Evolutionary conservation across 148 eudicot genomes (phyloP).

Genomic region (Camellia japonica): DNA sequence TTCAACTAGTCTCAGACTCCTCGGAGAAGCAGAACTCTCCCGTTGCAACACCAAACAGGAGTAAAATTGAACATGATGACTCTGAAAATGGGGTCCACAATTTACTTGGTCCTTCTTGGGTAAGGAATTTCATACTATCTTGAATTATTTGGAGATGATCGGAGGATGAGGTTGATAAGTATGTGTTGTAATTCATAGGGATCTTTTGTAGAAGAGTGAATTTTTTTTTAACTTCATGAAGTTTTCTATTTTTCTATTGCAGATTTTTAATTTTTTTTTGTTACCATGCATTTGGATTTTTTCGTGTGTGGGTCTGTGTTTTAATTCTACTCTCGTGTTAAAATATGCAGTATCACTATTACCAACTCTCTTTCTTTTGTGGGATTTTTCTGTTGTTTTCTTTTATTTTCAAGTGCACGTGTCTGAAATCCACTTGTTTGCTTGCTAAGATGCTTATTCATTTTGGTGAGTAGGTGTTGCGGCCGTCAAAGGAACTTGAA

Average conservation of each 20-base stretch:
- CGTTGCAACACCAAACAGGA: constrained; percentile 14
- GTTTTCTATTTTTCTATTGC: background rate
- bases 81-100: constrained; percentile 26
- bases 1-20: constrained; percentile 65
- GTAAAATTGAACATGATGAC: constrained; percentile 14
- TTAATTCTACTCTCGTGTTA: background rate
- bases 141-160: constrained; percentile 1
- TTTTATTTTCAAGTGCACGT: background rate
- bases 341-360: background rate
- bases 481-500: constrained; percentile 73
- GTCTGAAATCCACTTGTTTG: background rate
- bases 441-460: background rate
- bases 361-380: background rate
- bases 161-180: background rate
- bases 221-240: background rate
- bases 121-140: constrained; percentile 26
- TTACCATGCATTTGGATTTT: background rate
- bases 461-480: constrained; percentile 48
- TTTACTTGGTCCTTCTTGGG: constrained; percentile 42
- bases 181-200: background rate
- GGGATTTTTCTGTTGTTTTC: background rate
- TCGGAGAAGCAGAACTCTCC: constrained; percentile 29
- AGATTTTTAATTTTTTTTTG: too few relatives aligned
- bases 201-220: background rate
- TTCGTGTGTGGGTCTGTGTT: background rate